Percentiles rank a stretch among this genome's conserved stretches.
Evolutionary conservation across 2,329 filamentous ascomycete species (phyloP).

Genomic region (Nemania sp.): DNA sequence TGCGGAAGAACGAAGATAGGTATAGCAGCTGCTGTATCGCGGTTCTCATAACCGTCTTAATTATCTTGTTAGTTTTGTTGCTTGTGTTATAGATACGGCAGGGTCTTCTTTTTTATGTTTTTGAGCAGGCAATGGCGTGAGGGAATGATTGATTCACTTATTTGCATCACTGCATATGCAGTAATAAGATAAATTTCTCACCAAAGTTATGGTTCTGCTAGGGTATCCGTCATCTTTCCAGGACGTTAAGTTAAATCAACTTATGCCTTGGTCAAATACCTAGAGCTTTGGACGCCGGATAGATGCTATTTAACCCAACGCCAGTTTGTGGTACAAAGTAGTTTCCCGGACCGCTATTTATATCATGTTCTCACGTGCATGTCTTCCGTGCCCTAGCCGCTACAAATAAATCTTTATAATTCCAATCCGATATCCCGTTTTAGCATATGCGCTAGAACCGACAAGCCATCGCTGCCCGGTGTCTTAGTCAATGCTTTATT

Average conservation of each 20-base stretch:
- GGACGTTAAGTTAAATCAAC: conserved; percentile 20
- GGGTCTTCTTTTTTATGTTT: conserved; percentile 17
- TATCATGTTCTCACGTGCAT: conserved; percentile 24
- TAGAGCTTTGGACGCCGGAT: conserved; percentile 39
- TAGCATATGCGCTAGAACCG: conserved; percentile 66
- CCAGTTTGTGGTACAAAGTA: conserved; percentile 33
- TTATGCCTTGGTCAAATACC: conserved; percentile 28
- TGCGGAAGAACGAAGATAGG: conserved; percentile 89
- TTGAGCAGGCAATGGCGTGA: conserved; percentile 24
- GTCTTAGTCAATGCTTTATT: conserved; percentile 61
- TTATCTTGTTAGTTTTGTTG: conserved; percentile 85
- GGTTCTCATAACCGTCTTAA: conserved; percentile 86
- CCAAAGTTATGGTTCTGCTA: not conserved
- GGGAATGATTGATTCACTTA: conserved; percentile 16
- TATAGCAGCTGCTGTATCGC: conserved; percentile 91
- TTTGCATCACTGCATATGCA: conserved; percentile 16
- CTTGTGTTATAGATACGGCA: conserved; percentile 63
- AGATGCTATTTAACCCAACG: conserved; percentile 42
- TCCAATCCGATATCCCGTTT: conserved; percentile 62
- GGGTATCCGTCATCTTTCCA: conserved; percentile 15
- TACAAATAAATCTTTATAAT: conserved; percentile 47
- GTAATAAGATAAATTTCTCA: conserved; percentile 4
- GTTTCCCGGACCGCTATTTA: conserved; percentile 34
- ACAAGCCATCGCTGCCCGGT: conserved; percentile 63
- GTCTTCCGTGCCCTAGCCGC: not conserved